A percentile compares a stretch with the other conserved stretches of the same genome.
These are phyloP conservation scores for Ramichloridium luteum DNA, from an alignment of 2,329 filamentous ascomycete species.

Conservation along the genomic window DNA sequence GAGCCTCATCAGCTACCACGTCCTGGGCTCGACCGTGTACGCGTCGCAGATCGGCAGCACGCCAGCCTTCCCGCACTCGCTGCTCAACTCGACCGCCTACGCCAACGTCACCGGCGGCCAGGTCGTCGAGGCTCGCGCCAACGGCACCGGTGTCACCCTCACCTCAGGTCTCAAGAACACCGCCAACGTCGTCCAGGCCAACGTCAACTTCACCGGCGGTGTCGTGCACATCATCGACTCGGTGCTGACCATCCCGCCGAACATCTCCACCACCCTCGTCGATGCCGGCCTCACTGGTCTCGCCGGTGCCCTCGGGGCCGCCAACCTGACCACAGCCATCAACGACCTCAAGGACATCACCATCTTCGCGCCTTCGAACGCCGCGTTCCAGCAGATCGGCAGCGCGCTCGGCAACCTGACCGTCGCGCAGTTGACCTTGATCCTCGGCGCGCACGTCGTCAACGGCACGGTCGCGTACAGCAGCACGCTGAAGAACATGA, in stretches of 20 bases:
- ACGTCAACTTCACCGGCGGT: constrained; percentile 22
- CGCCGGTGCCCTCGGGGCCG: constrained; percentile 29
- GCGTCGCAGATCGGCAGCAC: constrained; percentile 27
- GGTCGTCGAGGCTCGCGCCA: constrained; percentile 35
- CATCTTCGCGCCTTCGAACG: constrained; percentile 52
- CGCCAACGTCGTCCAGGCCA: constrained; percentile 36
- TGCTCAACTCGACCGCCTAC: constrained; percentile 24
- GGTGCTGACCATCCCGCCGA: constrained; percentile 30
- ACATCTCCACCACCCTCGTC: constrained; percentile 12
- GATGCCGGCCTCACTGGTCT: constrained; percentile 27
- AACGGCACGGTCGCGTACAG: constrained; percentile 44
- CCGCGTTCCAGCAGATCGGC: constrained; percentile 46
- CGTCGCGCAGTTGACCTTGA: constrained; percentile 14
- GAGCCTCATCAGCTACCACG: constrained; percentile 26
- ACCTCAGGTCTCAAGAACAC: constrained; percentile 41
- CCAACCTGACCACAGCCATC: constrained; percentile 31
- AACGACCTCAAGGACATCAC: constrained; percentile 40
- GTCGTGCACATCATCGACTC: constrained; percentile 37
- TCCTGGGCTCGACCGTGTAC: constrained; percentile 31
- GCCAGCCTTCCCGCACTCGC: constrained; percentile 26
- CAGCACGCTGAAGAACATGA: constrained; percentile 21
- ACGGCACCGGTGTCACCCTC: constrained; percentile 36
- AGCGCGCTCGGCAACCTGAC: constrained; percentile 39
- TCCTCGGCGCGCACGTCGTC: constrained; percentile 55
- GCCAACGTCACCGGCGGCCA: constrained; percentile 15